A percentile compares a stretch with the other conserved stretches of the same genome.
phyloP scores from a whole-genome alignment of 2,329 filamentous ascomycete species.

The Alternaria triticina region DNA sequence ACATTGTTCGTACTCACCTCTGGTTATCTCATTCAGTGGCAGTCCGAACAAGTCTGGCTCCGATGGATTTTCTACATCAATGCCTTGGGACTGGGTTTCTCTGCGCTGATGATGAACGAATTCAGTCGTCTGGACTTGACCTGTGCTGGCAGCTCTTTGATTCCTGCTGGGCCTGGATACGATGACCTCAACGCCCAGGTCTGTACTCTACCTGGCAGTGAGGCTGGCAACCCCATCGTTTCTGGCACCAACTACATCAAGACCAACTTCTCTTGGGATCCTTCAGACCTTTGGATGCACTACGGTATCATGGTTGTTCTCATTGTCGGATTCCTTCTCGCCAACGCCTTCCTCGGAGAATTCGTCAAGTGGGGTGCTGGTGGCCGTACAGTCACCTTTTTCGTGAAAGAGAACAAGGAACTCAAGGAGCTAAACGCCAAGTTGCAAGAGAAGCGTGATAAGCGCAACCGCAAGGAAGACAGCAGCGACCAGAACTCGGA shows the following conservation, averaged over 20 bases:
- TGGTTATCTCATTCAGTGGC: conserved; percentile 84
- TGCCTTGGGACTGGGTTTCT: conserved; percentile 78
- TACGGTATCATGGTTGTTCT: conserved; percentile 72
- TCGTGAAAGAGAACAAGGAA: conserved; percentile 72
- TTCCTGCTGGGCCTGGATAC: conserved; percentile 75
- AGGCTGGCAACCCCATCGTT: conserved; percentile 67
- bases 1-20: conserved; percentile 82
- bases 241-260: conserved; percentile 73
- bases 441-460: conserved; percentile 65
- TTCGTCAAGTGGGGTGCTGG: conserved; percentile 78
- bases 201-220: conserved; percentile 78
- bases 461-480: conserved; percentile 55
- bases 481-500: conserved; percentile 52
- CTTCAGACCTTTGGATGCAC: conserved; percentile 72
- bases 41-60: conserved; percentile 77
- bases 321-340: conserved; percentile 74
- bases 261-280: conserved; percentile 70
- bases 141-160: conserved; percentile 70
- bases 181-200: conserved; percentile 75
- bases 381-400: conserved; percentile 81
- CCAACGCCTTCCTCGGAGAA: conserved; percentile 79
- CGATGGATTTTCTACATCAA: conserved; percentile 85
- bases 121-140: conserved; percentile 73
- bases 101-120: conserved; percentile 85
- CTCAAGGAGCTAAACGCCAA: conserved; percentile 69